phyloP scores from a whole-genome alignment of 2,329 filamentous ascomycete genomes.

The Cytospora schulzeri region DNA sequence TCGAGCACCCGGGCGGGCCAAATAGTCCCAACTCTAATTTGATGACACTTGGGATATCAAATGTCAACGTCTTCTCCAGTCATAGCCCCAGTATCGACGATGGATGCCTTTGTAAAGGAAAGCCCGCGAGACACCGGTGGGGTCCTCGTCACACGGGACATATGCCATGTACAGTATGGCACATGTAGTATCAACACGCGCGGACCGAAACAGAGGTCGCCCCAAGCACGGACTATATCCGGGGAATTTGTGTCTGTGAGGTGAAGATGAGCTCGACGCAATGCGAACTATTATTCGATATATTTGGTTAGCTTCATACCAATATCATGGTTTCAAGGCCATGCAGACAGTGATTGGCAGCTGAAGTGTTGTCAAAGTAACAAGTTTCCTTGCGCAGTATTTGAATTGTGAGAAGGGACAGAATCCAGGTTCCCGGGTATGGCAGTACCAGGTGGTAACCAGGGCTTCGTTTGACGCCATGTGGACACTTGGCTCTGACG shows the following conservation, averaged over 20 bases:
- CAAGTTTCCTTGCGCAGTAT: constrained; percentile 3
- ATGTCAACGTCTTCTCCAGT: constrained; percentile 5
- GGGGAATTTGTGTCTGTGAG: background rate
- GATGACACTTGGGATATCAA: constrained; percentile 15
- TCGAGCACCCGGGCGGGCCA: background rate
- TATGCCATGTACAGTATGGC: background rate
- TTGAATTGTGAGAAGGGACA: constrained; percentile 5
- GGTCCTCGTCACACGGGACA: background rate
- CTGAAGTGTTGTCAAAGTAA: background rate
- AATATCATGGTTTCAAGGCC: background rate
- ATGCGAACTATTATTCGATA: background rate
- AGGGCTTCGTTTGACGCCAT: constrained; percentile 15
- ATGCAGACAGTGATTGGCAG: background rate
- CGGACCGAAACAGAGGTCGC: background rate
- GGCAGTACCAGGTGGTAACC: too few relatives aligned
- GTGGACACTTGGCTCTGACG: constrained; percentile 21
- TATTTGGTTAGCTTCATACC: background rate
- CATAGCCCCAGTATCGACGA: background rate
- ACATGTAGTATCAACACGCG: background rate
- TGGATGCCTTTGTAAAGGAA: background rate
- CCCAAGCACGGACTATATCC: background rate
- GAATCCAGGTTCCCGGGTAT: background rate
- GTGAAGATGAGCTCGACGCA: background rate
- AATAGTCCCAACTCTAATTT: constrained; percentile 24
- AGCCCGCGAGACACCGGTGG: background rate